Base-by-base conservation (phyloP, 2,329 filamentous ascomycete species). In the Pseudocercospora eumusae region DNA sequence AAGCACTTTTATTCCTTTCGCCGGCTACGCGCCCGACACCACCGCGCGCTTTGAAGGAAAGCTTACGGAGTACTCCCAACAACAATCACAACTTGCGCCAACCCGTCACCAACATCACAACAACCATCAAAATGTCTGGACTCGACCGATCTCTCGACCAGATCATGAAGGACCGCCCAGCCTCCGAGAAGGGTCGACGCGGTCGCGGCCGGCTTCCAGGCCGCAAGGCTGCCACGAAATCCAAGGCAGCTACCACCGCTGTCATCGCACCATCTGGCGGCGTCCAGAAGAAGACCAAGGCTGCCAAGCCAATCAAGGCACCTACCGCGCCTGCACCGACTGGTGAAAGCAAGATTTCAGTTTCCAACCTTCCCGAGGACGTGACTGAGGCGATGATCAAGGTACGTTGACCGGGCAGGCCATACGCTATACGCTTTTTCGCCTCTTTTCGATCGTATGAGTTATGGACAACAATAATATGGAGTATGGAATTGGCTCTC, bases 291-390 rank as follows among this genome's bases (percentile, higher is more conserved):
- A 74, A 71, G 63, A 67, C 69, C 36, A 89, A 88, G 72, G 79
- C 81, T 64, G 79, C 81, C 52, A 81, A 82, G 70, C 71, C 76
- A 10, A 71, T 79, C 80, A 80, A 85, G 64, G 81, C 83, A 45
- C 86, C 90, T 65, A 84, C 86, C 71, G 90, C 88, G 75, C 82
- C 68, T 15, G 31, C 33, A 44, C 78, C 80, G 64, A 81, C 82
- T 73, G 52, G 52, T 74, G 92, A 96, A 71, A 96, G 92, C 84
- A 98, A 97, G 83, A 93, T 98, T 81, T 91, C 96, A 79, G 93
- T 99, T 81, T 96, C 92, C 88, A 96, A 96, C 83, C 86, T 99
- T 92, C 95, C 95, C 78, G 88, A 89, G 83, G 95, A 99, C 87
- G 92, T 99, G 80, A 91, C 88, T 81, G 93, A 98, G 86, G 83